phyloP scores from a whole-genome alignment of 306 rosid species.

The Urtica urens region DNA sequence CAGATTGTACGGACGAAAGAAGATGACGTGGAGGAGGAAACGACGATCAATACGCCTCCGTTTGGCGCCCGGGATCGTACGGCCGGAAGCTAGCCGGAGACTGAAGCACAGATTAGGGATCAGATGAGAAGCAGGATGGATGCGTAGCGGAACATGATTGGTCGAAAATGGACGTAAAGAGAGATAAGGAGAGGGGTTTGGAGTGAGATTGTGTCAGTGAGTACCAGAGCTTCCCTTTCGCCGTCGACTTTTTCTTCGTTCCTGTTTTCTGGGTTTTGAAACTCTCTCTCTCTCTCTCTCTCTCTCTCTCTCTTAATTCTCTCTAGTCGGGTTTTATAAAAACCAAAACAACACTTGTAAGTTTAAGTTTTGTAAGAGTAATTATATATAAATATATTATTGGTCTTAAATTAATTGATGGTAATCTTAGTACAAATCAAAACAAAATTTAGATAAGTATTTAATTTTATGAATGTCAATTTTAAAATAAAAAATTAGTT shows the following conservation, averaged over 20 bases:
- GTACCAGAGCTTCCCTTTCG: constrained; percentile 12
- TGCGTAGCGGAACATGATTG: constrained; percentile 6
- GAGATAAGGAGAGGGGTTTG: not conserved
- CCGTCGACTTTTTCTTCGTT: constrained; percentile 23
- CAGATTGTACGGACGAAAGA: not conserved
- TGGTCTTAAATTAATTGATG: too few relatives aligned
- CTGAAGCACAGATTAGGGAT: constrained; percentile 13
- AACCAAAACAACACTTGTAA: too few relatives aligned
- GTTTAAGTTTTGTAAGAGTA: too few relatives aligned
- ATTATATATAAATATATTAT: too few relatives aligned
- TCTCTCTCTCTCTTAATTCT: not conserved
- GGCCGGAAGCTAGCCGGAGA: constrained; percentile 5
- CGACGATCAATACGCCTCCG: not conserved
- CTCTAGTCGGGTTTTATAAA: too few relatives aligned
- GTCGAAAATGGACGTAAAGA: not conserved
- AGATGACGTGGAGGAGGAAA: not conserved
- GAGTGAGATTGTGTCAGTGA: not conserved
- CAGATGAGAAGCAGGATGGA: not conserved
- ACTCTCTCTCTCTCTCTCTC: not conserved
- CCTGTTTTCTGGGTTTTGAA: not conserved
- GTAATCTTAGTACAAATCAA: too few relatives aligned
- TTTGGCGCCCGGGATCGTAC: not conserved
- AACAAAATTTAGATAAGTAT: too few relatives aligned
- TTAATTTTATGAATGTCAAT: too few relatives aligned
- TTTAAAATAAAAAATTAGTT: too few relatives aligned